Evolutionary conservation across 345 rosid genomes (phyloP).

Genomic region (Salix udensis): DNA sequence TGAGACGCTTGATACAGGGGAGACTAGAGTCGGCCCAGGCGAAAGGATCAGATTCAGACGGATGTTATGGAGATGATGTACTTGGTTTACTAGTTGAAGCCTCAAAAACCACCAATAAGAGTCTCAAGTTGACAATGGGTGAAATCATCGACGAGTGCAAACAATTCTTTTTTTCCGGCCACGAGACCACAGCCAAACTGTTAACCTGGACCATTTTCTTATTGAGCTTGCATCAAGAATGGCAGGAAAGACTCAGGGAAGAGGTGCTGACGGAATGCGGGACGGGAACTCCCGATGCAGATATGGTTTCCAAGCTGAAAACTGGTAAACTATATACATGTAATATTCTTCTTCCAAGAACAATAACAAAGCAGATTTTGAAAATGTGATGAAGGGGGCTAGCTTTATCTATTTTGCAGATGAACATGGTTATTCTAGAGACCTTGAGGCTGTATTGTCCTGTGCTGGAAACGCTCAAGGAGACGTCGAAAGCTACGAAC

Average conservation of each 20-base stretch:
- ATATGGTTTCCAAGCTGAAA: conserved; percentile 40
- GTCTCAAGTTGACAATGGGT: conserved; percentile 25
- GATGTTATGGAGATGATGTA: conserved; percentile 62
- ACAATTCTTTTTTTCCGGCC: conserved; percentile 59
- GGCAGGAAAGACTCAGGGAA: conserved; percentile 59
- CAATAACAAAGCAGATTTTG: too few species aligned
- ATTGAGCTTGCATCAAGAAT: conserved; percentile 44
- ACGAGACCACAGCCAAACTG: conserved; percentile 52
- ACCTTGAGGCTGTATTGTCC: conserved; percentile 56
- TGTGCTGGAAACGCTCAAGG: conserved; percentile 24
- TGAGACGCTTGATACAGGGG: conserved; percentile 44
- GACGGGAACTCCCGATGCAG: conserved; percentile 36
- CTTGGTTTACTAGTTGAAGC: conserved; percentile 38
- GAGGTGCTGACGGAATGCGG: conserved; percentile 45
- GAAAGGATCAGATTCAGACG: conserved; percentile 26
- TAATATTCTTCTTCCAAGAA: too few species aligned
- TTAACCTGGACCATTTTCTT: conserved; percentile 57
- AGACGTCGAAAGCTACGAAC: conserved; percentile 37
- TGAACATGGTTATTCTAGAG: conserved; percentile 61
- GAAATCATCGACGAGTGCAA: conserved; percentile 64
- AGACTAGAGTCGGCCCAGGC: conserved; percentile 18
- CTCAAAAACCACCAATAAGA: conserved; percentile 11
- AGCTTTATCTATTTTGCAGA: conserved; percentile 20
- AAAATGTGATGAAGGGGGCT: too few species aligned
- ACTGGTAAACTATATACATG: conserved; percentile 24